Evolutionary conservation across 352 stramenopile genomes (phyloP).

Genomic region (Thraustochytrium striatum): DNA sequence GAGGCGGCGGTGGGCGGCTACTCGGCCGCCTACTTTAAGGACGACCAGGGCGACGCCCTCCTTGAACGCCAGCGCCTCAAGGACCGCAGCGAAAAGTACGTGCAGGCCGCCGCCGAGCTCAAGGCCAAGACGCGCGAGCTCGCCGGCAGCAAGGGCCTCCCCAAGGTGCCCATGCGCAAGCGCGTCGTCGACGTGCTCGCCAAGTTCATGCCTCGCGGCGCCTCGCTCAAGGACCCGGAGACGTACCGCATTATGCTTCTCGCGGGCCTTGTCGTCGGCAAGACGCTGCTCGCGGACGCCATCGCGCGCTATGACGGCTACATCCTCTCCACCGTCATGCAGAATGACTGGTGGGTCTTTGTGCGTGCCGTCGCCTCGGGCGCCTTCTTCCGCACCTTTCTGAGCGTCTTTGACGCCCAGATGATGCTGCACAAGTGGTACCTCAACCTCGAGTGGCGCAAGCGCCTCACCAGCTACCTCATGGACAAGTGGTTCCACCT

Average conservation of each 20-base stretch:
- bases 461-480: constrained; percentile 69
- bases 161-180: constrained; percentile 37
- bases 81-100: not conserved
- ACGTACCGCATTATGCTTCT: constrained; percentile 20
- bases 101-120: not conserved
- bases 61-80: constrained; percentile 35
- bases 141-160: not conserved
- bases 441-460: constrained; percentile 55
- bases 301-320: constrained; percentile 46
- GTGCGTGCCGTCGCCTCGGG: constrained; percentile 17
- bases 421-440: constrained; percentile 48
- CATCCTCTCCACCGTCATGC: constrained; percentile 46
- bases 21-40: constrained; percentile 45
- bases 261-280: constrained; percentile 36
- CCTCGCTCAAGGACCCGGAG: constrained; percentile 27
- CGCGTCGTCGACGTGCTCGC: constrained; percentile 30
- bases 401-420: constrained; percentile 43
- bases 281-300: constrained; percentile 46
- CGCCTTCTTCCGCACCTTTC: constrained; percentile 31
- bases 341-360: constrained; percentile 34
- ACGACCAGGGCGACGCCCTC: constrained; percentile 28
- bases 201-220: constrained; percentile 33
- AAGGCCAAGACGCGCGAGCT: constrained; percentile 7
- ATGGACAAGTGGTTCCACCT: constrained; percentile 76
- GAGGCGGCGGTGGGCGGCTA: constrained; percentile 44